Base-by-base conservation (phyloP, 2,329 filamentous ascomycete genomes). In the Lasiodiplodia sp. region DNA sequence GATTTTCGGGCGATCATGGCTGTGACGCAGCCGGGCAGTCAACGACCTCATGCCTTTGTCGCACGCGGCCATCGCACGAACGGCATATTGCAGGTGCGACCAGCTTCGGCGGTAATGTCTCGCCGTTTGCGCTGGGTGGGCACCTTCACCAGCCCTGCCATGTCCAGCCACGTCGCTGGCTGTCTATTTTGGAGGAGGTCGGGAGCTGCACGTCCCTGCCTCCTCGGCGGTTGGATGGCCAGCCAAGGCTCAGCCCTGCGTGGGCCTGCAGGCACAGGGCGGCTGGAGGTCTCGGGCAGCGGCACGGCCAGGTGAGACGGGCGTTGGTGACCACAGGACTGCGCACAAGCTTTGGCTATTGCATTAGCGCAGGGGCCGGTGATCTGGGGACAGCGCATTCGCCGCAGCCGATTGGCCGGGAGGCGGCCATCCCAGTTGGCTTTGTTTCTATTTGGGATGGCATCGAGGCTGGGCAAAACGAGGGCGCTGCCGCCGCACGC, bases 201-300 rank as follows among this genome's bases (percentile, higher is more conserved):
- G 60, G 60, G 47, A 18, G 60, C 47, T 64, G 60, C 60, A 38
- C 11, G 31, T 23, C 21, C 44, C 60, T 18, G 58, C 58, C 58
- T n/a, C 40, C 1, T 44, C 58, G 25, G 23, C 31, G 51, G 60
- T 52, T 53, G 60, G 47, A 5, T 8, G 11, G 12, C 14, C 14
- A n/a, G 60, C 60, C 60, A 52, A 63, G n/a, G 60, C 60, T 53
- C 60, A 64, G 60, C 60, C 60, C 60, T 64, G 60, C 40, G 31
- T 38, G 60, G 44, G 60, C 28, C 37, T 44, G 47, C 40, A 64
- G 60, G 60, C 18, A 57, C 23, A 34, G 51, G 51, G 51, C 37
- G 34, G 38, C 38, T 34, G 60, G 44, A n/a, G 60, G 47, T 7
- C n/a, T 10, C 18, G 31, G 31, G 31, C 31, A 34, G 57, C 57